Evolutionary conservation across 2,329 filamentous ascomycete genomes (phyloP), one percentile per base, ranked within the genome.

Genomic region (Colletotrichum sp.): DNA sequence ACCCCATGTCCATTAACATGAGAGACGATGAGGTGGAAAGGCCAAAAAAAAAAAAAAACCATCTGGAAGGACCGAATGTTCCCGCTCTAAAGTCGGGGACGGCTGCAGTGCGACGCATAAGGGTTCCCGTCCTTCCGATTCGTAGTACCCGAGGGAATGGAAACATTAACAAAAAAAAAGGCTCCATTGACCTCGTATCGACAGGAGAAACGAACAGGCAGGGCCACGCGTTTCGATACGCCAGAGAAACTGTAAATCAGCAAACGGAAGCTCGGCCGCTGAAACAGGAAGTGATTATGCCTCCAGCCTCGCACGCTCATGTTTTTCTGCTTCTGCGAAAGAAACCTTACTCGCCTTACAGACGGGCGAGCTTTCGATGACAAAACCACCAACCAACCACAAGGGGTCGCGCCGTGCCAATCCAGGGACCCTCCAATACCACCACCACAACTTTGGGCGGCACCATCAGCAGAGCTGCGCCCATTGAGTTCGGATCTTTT

Each of bases 211-310:
- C 15, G 30, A 62, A n/a, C 24, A 10, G 6, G 59, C 15, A n/a
- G 26, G 59, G 59, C 28, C 59, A 62, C 28, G 59, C 59, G 59
- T 62, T 62, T 30, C 15, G 30, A 62, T 30, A 30, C 28, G 28
- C 28, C n/a, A 57, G 30, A 39, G 21, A 55, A 75, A 72, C 39
- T 68, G 73, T 72, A 72, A 76, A 68, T 64, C 63, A 59, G 30
- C 39, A 63, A 30, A 72, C 39, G 36, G 55, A 67, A 36, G 36
- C 62, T 36, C 68, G 26, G 63, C 16, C 39, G 18, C 68, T 72
- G 68, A 63, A 75, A 72, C 72, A 57, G 49, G 24, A 24, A 16
- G 39, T 36, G 26, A 60, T 30, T 63, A 44, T 52, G 68, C 68
- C 63, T 65, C 39, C 32, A 34, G 52, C 72, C 26, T 59, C 57